Evolutionary conservation across 2,329 filamentous ascomycete genomes (phyloP), one percentile per base, ranked within the genome.

Genomic region (Lachnellula occidentalis): DNA sequence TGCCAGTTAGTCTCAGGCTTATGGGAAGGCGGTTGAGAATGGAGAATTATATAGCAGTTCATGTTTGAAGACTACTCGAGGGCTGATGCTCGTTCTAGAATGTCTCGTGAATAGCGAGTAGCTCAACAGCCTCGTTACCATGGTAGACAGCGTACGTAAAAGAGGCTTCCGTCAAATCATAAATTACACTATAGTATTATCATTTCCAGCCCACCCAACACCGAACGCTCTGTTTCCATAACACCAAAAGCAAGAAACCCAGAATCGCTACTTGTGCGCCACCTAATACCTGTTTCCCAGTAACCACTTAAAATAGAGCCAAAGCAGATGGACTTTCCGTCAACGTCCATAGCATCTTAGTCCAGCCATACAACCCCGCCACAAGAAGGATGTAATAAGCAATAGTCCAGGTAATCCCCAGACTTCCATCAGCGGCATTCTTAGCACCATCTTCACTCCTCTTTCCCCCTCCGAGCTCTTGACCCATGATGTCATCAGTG

Each of bases 341-440:
- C 71, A 94, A 73, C 1, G 78, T 73, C 76, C 87, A 92, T 48
- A 97, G 67, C 49, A 81, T 76, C 62, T 71, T 78, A 70, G 84
- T 90, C 76, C 94, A 99, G 2, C 78, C 75, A 45, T 82, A 70
- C 1, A 87, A 83, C 1, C 94, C 94, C 0, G 71, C 76, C 1
- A 94, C 74, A 2, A 97, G 77, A 45, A 96, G 71, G 2, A 80
- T 54, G 69, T 97, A 97, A 69, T 97, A 97, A 1, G 80, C 75
- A 3, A 87, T 71, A 0, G 88, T 92, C 88, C 88, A 95, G 2
- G 66, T 69, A 31, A 80, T 65, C 21, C 71, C 72, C 63, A 77
- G 66, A 31, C 67, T 58, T 14, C 62, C 58, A 34, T 66, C 59
- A 7, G 54, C 59, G 14, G 50, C 53, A 24, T 58, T 55, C 24